Percentiles rank a stretch among this genome's conserved stretches.
Evolutionary conservation across 768 basidiomycete genomes (phyloP).

Genomic region (Zangia roseola): DNA sequence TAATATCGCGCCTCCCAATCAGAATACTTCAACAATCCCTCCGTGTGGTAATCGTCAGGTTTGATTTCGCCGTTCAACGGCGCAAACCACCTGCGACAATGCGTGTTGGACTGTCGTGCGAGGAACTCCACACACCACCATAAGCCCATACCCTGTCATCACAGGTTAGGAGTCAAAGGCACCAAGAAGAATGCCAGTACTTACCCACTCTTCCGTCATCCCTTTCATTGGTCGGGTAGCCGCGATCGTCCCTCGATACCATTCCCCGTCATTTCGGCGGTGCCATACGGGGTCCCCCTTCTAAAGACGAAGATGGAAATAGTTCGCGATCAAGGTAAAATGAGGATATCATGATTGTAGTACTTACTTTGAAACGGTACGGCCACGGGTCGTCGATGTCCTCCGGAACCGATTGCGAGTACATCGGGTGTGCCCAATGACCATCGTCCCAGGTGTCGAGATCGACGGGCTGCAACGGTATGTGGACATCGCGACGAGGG

Average conservation of each 20-base stretch:
- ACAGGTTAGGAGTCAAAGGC: background rate
- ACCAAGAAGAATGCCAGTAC: constrained; percentile 1
- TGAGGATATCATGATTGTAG: background rate
- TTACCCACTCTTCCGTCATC: constrained; percentile 50
- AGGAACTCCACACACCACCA: constrained; percentile 53
- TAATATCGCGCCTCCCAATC: no score
- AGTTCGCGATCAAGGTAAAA: background rate
- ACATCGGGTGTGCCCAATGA: constrained; percentile 15
- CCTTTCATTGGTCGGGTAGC: no score
- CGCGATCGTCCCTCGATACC: constrained; percentile 50
- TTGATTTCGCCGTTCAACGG: constrained; percentile 69
- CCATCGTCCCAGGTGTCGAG: constrained; percentile 29
- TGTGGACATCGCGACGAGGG: no score
- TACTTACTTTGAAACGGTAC: constrained; percentile 46
- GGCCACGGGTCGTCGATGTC: constrained; percentile 53
- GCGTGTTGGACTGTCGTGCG: constrained; percentile 21
- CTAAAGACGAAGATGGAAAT: background rate
- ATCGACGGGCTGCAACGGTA: constrained; percentile 21
- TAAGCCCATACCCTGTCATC: constrained; percentile 44
- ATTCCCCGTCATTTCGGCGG: constrained; percentile 46
- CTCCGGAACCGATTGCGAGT: no score
- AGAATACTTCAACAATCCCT: constrained; percentile 45
- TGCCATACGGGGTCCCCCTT: constrained; percentile 56
- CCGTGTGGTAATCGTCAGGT: constrained; percentile 53
- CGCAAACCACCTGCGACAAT: constrained; percentile 60